Conservation (phyloP, 768 basidiomycete genomes). For the Russula sp. region DNA sequence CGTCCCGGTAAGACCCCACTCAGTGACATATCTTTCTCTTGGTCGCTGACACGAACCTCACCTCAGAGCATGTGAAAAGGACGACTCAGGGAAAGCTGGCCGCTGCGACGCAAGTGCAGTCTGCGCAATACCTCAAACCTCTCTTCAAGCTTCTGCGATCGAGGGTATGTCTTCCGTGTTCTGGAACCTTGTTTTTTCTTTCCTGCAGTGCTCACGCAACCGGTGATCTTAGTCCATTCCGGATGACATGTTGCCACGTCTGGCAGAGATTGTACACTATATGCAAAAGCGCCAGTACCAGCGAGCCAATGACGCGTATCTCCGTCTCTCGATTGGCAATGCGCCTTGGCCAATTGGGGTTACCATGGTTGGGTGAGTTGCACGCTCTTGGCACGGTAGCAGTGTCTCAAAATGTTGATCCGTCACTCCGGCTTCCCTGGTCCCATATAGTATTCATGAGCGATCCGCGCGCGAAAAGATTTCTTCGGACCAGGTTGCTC, state of each 20-base stretch:
- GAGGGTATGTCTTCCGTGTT: slow-evolving; percentile 50
- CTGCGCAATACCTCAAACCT: slow-evolving; percentile 94
- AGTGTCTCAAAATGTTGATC: neutral
- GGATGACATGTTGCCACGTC: slow-evolving; percentile 73
- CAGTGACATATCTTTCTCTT: neutral
- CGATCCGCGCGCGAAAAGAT: slow-evolving; percentile 98
- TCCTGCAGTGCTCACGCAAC: neutral
- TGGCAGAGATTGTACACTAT: slow-evolving; percentile 90
- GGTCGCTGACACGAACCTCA: slow-evolving; percentile 8
- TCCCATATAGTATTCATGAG: slow-evolving; percentile 74
- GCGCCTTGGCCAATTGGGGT: slow-evolving; percentile 99
- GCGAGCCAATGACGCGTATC: slow-evolving; percentile 92
- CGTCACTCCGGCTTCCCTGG: neutral
- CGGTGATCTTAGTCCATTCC: slow-evolving; percentile 52
- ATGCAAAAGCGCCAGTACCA: slow-evolving; percentile 98
- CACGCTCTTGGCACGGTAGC: neutral
- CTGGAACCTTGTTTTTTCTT: neutral
- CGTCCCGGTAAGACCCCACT: slow-evolving; percentile 60
- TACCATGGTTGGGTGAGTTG: slow-evolving; percentile 91
- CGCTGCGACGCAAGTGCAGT: slow-evolving; percentile 91
- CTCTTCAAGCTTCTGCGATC: slow-evolving; percentile 87
- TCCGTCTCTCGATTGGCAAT: slow-evolving; percentile 94
- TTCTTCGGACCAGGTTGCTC: slow-evolving; percentile 92
- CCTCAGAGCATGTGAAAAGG: slow-evolving; percentile 71
- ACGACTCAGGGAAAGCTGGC: slow-evolving; percentile 90